Percentiles rank a stretch among this genome's conserved stretches.
Evolutionary conservation across 352 stramenopile species (phyloP).

Genomic region (Phytophthora fragariae): DNA sequence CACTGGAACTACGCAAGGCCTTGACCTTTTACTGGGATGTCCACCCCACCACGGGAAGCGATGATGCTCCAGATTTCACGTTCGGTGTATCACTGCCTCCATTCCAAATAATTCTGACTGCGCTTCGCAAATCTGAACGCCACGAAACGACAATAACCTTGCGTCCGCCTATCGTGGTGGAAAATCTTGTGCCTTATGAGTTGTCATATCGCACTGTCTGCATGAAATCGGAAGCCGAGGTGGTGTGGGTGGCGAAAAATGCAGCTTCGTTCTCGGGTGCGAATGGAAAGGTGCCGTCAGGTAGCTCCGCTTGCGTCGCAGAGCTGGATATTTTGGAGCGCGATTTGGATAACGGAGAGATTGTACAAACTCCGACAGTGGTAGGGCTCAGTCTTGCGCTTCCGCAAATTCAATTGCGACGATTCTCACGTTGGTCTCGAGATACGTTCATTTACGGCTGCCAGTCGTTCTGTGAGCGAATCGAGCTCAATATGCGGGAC

Average conservation of each 20-base stretch:
- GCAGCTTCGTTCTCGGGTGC: conserved; percentile 72
- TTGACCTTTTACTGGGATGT: conserved; percentile 85
- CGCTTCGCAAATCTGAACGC: conserved; percentile 75
- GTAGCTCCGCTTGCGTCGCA: conserved; percentile 61
- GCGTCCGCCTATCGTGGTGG: conserved; percentile 69
- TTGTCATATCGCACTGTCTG: conserved; percentile 79
- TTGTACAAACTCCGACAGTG: conserved; percentile 59
- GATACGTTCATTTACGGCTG: conserved; percentile 77
- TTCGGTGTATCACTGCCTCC: conserved; percentile 67
- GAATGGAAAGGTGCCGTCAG: conserved; percentile 61
- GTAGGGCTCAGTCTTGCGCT: conserved; percentile 81
- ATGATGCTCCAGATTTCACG: conserved; percentile 21
- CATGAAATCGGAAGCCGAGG: conserved; percentile 76
- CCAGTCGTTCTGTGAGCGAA: conserved; percentile 64
- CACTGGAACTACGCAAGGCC: conserved; percentile 67
- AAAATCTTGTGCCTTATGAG: conserved; percentile 82
- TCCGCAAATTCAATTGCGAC: conserved; percentile 60
- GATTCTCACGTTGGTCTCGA: conserved; percentile 65
- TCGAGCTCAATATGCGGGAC: conserved; percentile 69
- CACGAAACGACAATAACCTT: conserved; percentile 80
- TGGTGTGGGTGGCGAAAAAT: conserved; percentile 71
- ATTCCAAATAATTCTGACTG: conserved; percentile 82
- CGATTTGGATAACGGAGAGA: conserved; percentile 39
- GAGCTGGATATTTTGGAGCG: conserved; percentile 78
- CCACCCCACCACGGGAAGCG: conserved; percentile 41